These are phyloP conservation scores for Paramecium pentaurelia DNA, from an alignment of 73 alveolate species.

Conservation along the genomic window DNA sequence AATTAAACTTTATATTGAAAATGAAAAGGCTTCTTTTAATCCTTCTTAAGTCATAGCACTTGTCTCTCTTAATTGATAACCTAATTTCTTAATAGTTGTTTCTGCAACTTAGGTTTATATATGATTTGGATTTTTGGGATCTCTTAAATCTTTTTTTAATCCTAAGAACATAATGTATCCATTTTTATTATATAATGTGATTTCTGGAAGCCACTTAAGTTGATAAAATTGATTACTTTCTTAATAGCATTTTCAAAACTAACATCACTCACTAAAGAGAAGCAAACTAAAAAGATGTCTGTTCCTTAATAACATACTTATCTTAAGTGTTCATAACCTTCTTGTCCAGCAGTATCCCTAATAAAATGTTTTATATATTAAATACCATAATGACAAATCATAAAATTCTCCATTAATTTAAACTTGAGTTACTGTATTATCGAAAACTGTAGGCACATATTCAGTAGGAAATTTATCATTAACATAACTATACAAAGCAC, in stretches of 20 bases:
- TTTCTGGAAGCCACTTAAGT: conserved; percentile 71
- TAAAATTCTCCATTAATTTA: neutral
- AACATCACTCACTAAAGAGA: conserved; percentile 67
- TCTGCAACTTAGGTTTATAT: neutral
- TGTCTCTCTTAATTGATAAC: neutral
- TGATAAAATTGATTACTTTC: conserved; percentile 25
- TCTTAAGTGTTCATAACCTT: conserved; percentile 74
- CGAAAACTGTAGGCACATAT: conserved; percentile 8
- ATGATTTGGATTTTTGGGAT: neutral
- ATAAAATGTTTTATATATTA: neutral
- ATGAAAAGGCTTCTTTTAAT: neutral
- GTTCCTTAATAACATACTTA: conserved; percentile 68
- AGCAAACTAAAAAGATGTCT: conserved; percentile 70
- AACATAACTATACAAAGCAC: neutral
- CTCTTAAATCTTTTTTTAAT: neutral
- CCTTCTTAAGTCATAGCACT: conserved; percentile 38
- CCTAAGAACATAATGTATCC: neutral
- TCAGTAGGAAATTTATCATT: neutral
- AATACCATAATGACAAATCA: neutral
- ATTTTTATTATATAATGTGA: neutral
- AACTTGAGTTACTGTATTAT: neutral
- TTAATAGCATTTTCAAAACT: conserved; percentile 68
- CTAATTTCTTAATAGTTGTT: neutral
- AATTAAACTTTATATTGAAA: neutral
- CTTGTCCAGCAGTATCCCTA: conserved; percentile 81